Conservation (phyloP, 345 rosid species). For the Abelmoschus esculentus region DNA sequence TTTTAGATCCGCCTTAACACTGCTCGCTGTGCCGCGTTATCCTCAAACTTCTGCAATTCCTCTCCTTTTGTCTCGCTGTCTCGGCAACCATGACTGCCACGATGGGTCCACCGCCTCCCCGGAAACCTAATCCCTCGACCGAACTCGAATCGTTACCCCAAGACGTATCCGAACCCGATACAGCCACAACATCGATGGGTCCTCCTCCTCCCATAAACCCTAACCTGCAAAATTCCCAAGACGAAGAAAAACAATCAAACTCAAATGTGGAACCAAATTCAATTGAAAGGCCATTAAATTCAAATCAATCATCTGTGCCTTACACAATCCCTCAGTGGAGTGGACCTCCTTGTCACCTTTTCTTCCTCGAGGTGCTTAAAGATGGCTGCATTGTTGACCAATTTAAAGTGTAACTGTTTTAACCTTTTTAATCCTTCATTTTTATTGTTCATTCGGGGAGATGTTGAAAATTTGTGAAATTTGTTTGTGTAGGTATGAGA, state of each 20-base stretch:
- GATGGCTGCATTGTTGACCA: slow-evolving; percentile 71
- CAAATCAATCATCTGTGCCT: slow-evolving; percentile 41
- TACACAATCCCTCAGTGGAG: slow-evolving; percentile 90
- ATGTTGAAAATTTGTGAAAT: not conserved
- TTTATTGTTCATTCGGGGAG: not conserved
- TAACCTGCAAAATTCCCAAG: slow-evolving; percentile 7
- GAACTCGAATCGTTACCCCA: slow-evolving; percentile 2
- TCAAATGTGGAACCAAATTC: slow-evolving; percentile 7
- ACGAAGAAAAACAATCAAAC: not conserved
- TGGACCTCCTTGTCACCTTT: slow-evolving; percentile 58
- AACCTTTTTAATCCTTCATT: not conserved
- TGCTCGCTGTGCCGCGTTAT: not conserved
- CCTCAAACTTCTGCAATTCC: not conserved
- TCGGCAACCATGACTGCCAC: slow-evolving; percentile 19
- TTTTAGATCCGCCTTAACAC: not conserved
- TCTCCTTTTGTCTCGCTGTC: not conserved
- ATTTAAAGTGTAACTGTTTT: slow-evolving; percentile 41
- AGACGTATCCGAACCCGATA: slow-evolving; percentile 10
- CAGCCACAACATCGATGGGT: slow-evolving; percentile 21
- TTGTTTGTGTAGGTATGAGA: slow-evolving; percentile 43
- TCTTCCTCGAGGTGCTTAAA: slow-evolving; percentile 68
- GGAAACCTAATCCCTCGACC: slow-evolving; percentile 23
- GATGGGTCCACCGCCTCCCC: slow-evolving; percentile 57
- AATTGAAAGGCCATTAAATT: slow-evolving; percentile 13
- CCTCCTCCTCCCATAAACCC: slow-evolving; percentile 32